phyloP scores from a whole-genome alignment of 768 basidiomycete species.

The Lepiota brunneoincarnata region DNA sequence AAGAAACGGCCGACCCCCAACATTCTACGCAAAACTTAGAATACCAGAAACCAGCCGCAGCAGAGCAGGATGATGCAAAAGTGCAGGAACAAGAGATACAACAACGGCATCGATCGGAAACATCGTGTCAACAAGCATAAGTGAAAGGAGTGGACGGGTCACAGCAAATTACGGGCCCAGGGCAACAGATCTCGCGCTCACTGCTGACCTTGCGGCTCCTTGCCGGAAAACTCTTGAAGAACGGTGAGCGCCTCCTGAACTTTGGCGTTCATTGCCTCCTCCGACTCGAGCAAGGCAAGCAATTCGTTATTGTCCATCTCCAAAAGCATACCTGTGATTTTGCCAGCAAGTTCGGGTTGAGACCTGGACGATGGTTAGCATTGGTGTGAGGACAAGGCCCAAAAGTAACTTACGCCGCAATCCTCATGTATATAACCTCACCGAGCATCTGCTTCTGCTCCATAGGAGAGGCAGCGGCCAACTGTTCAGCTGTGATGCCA shows the following conservation, averaged over 20 bases:
- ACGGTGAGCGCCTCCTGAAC: conserved; percentile 89
- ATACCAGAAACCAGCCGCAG: conserved; percentile 21
- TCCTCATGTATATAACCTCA: conserved; percentile 93
- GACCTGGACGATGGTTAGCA: conserved; percentile 36
- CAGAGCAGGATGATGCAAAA: neutral
- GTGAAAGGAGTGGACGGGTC: conserved; percentile 50
- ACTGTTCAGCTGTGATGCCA: conserved; percentile 45
- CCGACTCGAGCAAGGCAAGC: conserved; percentile 80
- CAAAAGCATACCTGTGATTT: conserved; percentile 98
- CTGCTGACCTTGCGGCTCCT: conserved; percentile 18
- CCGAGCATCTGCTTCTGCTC: conserved; percentile 99
- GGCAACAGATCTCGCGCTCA: conserved; percentile 17
- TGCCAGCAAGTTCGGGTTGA: conserved; percentile 93
- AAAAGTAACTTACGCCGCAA: conserved; percentile 58
- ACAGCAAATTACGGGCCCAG: conserved; percentile 31
- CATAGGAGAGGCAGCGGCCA: conserved; percentile 60
- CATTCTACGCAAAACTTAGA: conserved; percentile 35
- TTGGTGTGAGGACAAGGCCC: conserved; percentile 12
- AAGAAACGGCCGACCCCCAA: conserved; percentile 53
- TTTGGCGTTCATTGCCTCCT: conserved; percentile 84
- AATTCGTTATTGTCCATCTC: conserved; percentile 99
- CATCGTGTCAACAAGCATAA: conserved; percentile 34
- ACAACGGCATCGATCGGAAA: conserved; percentile 34
- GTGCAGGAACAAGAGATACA: conserved; percentile 19
- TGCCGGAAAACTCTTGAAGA: conserved; percentile 74